Evolutionary conservation across 2,329 filamentous ascomycete genomes (phyloP), one percentile per base, ranked within the genome.

Genomic region (Colletotrichum tabaci): DNA sequence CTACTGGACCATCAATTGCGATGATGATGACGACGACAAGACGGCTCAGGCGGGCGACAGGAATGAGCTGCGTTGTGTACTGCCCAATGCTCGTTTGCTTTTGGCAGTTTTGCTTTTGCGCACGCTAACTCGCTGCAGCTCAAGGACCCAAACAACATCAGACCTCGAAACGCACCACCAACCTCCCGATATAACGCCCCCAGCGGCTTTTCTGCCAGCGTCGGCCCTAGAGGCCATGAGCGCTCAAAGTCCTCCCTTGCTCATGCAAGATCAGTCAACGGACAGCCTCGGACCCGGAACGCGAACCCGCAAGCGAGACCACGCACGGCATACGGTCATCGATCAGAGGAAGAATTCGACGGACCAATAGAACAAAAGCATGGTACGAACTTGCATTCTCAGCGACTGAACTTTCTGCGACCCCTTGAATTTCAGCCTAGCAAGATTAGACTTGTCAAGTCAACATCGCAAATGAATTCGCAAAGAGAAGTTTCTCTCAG

Each of bases 131-230:
- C 52, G 52, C 76, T 13, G 23, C 77, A 81, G 80, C 77, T 83
- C 60, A 84, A 82, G 72, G 79, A 75, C 44, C 60, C 69, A 23
- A 40, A 61, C 26, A 65, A 46, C 9, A 49, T 72, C 23, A 42
- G 76, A 61, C 80, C 82, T 44, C 83, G 86, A 60, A 75, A 64
- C 35, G 56, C 73, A 10, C 58, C 75, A 53, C 65, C 58, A 23
- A 26, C 77, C 30, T 76, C 80, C 6, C 69, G 69, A 66, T 61
- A 72, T 26, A 60, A 55, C 40, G 16, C 62, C 0, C 82, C 83
- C 64, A 85, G 82, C 73, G 85, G 83, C 72, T 90, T 91, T 73
- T 85, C 88, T 16, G 88, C 85, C 72, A 92, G 88, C 76, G 79
- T 90, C 38, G 89, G 90, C 1, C 84, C 87, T 15, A 85, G 84